A percentile compares a stretch with the other conserved stretches of the same genome.
phyloP scores from a whole-genome alignment of 129 eudicot species.

The Flaveria brownii region DNA sequence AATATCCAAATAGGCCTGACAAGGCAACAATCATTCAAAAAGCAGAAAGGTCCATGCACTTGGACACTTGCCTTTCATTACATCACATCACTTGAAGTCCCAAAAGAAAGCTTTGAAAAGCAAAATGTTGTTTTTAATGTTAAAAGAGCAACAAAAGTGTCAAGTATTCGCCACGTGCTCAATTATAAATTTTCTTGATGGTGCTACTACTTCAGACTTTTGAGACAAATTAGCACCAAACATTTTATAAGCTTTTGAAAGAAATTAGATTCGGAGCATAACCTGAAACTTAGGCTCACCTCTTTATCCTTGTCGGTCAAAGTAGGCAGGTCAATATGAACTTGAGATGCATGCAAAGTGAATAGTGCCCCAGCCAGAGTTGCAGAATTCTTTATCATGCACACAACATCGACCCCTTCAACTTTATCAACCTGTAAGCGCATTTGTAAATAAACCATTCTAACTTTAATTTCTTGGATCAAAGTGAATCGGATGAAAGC shows the following conservation, averaged over 20 bases:
- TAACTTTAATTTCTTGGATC: conserved; percentile 9
- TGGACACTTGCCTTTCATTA: not conserved
- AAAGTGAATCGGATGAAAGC: not conserved
- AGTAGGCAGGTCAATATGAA: conserved; percentile 80
- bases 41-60: not conserved
- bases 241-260: conserved; percentile 3
- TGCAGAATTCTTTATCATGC: conserved; percentile 82
- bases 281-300: conserved; percentile 40
- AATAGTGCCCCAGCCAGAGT: conserved; percentile 75
- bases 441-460: conserved; percentile 26
- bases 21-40: conserved; percentile 7
- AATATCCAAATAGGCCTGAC: not conserved
- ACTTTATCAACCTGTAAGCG: conserved; percentile 59
- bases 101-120: not conserved
- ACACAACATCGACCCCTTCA: conserved; percentile 69
- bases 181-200: not conserved
- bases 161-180: not conserved
- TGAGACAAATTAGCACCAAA: no score
- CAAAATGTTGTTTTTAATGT: not conserved
- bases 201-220: not conserved
- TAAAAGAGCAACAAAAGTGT: not conserved
- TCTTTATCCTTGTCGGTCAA: conserved; percentile 74
- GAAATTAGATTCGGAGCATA: conserved; percentile 9
- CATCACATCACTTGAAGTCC: conserved; percentile 9
- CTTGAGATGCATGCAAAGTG: conserved; percentile 81